These are phyloP conservation scores for Suhomyces atakaporum DNA, from an alignment of 1,139 yeast genomes.

Conservation along the genomic window DNA sequence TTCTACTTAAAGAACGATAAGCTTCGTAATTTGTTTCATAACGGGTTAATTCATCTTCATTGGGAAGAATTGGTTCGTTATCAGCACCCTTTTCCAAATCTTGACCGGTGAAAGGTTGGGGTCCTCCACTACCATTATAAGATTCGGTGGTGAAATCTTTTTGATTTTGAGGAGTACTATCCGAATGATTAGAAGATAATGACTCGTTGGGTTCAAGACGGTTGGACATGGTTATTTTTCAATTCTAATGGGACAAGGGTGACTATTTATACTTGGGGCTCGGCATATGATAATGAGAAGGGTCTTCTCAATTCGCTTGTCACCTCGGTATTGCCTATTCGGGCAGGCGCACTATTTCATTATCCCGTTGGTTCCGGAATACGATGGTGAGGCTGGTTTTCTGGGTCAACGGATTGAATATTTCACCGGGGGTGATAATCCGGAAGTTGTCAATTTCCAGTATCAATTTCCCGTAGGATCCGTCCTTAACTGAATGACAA, in stretches of 20 bases:
- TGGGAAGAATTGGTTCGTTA: constrained; percentile 10
- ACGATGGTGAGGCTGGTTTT: too few relatives aligned
- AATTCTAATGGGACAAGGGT: neutral
- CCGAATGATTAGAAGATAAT: constrained; percentile 10
- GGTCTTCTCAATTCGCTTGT: too few relatives aligned
- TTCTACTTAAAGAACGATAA: constrained; percentile 28
- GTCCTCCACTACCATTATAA: constrained; percentile 16
- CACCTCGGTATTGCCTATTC: too few relatives aligned
- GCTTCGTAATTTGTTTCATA: constrained; percentile 29
- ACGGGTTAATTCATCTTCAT: constrained; percentile 30
- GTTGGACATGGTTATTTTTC: constrained; percentile 3
- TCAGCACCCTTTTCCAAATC: constrained; percentile 14
- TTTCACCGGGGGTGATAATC: too few relatives aligned
- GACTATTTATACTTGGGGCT: too few relatives aligned
- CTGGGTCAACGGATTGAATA: too few relatives aligned
- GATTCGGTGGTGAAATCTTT: constrained; percentile 14
- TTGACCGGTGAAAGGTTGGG: constrained; percentile 18
- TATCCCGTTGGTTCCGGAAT: too few relatives aligned
- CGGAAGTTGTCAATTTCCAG: too few relatives aligned
- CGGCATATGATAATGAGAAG: too few relatives aligned
- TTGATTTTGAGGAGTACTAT: constrained; percentile 4
- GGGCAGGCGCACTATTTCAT: too few relatives aligned
- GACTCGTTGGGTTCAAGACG: constrained; percentile 7
- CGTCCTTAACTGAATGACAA: too few relatives aligned
- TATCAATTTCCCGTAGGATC: too few relatives aligned